These are phyloP conservation scores for Metarhizium rileyi DNA, from an alignment of 2,329 filamentous ascomycete species.

Conservation along the genomic window DNA sequence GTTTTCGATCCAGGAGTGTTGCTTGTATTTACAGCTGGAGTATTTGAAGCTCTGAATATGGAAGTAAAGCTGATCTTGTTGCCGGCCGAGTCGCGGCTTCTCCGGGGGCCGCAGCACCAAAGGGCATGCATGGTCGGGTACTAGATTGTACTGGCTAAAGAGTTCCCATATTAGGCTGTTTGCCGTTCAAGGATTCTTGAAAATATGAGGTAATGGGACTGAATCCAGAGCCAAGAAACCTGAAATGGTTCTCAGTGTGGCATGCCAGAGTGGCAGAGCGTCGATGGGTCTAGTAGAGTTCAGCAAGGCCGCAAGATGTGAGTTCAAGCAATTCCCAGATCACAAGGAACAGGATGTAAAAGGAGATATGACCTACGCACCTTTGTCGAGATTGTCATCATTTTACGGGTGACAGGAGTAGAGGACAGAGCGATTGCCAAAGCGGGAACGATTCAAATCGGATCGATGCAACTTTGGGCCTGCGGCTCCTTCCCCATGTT, in stretches of 20 bases:
- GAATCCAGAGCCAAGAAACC: not conserved
- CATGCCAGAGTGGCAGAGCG: not conserved
- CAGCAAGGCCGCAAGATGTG: not conserved
- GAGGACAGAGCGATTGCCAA: not conserved
- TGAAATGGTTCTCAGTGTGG: not conserved
- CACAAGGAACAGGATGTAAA: not conserved
- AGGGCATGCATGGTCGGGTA: constrained; percentile 10
- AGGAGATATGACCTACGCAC: not conserved
- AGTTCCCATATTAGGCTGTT: not conserved
- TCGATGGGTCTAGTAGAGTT: not conserved
- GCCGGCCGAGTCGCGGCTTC: not conserved
- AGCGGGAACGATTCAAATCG: not conserved
- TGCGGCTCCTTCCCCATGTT: not conserved
- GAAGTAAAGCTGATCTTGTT: constrained; percentile 8
- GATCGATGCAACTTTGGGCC: not conserved
- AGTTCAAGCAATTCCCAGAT: not conserved
- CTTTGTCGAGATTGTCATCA: not conserved
- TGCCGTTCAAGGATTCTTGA: not conserved
- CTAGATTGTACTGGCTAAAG: not conserved
- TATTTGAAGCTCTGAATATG: constrained; percentile 7
- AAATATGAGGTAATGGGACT: not conserved
- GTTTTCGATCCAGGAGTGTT: not conserved
- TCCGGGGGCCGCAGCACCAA: constrained; percentile 16
- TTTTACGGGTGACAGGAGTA: not conserved
- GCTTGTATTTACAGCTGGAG: constrained; percentile 5